A percentile compares a stretch with the other conserved stretches of the same genome.
Conservation (phyloP, 345 rosid species). For the Isatis tinctoria region DNA sequence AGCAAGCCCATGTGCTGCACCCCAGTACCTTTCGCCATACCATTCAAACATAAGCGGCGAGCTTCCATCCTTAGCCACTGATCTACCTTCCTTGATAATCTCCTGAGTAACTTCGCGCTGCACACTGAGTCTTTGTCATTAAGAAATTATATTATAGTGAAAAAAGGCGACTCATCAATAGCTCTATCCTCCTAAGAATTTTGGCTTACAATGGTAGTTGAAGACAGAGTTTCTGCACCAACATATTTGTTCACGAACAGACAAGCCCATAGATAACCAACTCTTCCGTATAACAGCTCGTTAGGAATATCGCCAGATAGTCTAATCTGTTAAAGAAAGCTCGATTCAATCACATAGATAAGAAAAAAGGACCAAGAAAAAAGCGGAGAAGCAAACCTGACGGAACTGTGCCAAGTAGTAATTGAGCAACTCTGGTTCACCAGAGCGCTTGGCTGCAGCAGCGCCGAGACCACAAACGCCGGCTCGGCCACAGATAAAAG, state of each 20-base stretch:
- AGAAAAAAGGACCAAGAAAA: background rate
- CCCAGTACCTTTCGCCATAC: conserved; percentile 70
- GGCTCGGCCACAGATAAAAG: conserved; percentile 62
- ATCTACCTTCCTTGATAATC: conserved; percentile 49
- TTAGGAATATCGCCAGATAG: conserved; percentile 46
- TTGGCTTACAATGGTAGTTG: conserved; percentile 38
- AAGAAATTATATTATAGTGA: background rate
- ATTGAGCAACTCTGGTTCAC: conserved; percentile 35
- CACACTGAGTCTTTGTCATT: conserved; percentile 15
- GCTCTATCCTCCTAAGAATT: background rate
- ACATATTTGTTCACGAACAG: conserved; percentile 48
- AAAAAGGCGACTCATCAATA: background rate
- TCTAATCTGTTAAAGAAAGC: conserved; percentile 37
- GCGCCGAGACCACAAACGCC: conserved; percentile 69
- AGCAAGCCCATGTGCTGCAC: conserved; percentile 76
- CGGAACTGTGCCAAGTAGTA: conserved; percentile 43
- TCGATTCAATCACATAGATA: background rate
- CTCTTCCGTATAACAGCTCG: conserved; percentile 64
- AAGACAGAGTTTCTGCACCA: conserved; percentile 47
- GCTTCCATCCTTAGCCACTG: conserved; percentile 34
- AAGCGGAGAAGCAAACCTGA: conserved; percentile 33
- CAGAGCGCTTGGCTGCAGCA: conserved; percentile 47
- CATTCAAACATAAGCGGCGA: conserved; percentile 66
- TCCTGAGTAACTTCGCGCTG: conserved; percentile 48
- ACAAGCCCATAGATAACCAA: conserved; percentile 62